Percentiles rank a stretch among this genome's conserved stretches.
Evolutionary conservation across 192 early-diverging fungal genomes (phyloP).

Genomic region (Backusella psychrophila): DNA sequence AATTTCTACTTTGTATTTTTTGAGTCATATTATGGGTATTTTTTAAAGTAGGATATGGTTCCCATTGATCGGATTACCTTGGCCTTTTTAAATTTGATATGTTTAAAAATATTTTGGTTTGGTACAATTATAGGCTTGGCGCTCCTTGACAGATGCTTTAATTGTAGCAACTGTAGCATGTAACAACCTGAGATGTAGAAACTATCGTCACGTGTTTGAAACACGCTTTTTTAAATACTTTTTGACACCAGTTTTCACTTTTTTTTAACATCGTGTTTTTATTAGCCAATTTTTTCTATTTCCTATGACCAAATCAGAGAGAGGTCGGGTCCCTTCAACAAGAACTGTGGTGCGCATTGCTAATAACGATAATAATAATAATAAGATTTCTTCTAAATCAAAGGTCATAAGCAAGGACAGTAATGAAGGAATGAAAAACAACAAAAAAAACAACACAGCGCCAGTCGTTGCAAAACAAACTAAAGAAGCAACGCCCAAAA

Average conservation of each 20-base stretch:
- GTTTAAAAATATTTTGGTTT: neutral
- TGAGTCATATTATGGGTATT: neutral
- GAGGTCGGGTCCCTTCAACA: neutral
- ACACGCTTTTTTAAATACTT: neutral
- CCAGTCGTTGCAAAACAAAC: neutral
- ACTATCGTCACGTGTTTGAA: neutral
- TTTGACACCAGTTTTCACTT: neutral
- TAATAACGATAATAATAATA: neutral
- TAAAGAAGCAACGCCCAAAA: neutral
- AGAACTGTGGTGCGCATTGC: neutral
- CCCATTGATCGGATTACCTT: neutral
- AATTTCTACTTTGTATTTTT: neutral
- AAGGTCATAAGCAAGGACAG: neutral
- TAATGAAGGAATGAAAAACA: neutral
- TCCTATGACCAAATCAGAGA: neutral
- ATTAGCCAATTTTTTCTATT: neutral
- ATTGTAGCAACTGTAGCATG: too few species aligned
- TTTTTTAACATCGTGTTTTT: neutral
- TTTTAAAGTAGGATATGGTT: neutral
- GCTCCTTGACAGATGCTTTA: neutral
- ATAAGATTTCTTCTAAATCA: neutral
- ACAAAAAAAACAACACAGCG: neutral
- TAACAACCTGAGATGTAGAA: too few species aligned
- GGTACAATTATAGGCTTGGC: neutral
- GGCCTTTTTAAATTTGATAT: neutral